These are phyloP conservation scores for Fraxinus baroniana DNA, from an alignment of 305 asterid species.

Conservation along the genomic window DNA sequence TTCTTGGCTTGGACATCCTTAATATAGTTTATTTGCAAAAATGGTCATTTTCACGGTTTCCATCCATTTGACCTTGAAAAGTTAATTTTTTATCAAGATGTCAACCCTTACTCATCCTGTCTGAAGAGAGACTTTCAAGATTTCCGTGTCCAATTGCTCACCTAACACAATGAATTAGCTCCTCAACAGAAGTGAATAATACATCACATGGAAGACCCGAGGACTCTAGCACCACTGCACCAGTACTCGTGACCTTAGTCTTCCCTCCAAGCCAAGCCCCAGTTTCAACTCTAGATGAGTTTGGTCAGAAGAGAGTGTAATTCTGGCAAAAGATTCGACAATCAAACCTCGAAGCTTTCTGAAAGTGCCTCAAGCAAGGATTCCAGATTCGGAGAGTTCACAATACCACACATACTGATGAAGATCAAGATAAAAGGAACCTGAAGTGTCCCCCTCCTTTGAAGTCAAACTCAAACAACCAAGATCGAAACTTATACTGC, in stretches of 20 bases:
- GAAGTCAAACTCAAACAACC: background rate
- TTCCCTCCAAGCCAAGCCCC: background rate
- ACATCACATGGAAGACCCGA: background rate
- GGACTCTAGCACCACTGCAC: background rate
- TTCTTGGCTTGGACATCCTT: background rate
- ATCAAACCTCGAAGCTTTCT: background rate
- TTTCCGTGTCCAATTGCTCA: background rate
- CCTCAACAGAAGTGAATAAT: background rate
- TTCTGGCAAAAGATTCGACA: background rate
- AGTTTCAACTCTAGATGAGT: background rate
- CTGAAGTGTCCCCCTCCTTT: background rate
- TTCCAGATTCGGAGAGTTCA: background rate
- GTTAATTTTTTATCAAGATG: background rate
- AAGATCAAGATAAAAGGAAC: background rate
- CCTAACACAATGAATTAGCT: background rate
- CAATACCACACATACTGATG: background rate
- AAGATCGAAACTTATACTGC: background rate
- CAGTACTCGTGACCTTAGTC: background rate
- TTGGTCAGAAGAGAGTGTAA: background rate
- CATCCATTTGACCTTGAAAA: background rate
- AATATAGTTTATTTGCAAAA: background rate
- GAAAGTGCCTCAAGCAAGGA: background rate
- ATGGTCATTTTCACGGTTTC: background rate
- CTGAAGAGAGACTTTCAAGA: background rate
- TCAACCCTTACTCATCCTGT: background rate